A percentile compares a stretch with the other conserved stretches of the same genome.
Conservation (phyloP, 345 rosid genomes). For the Rhodamnia rubescens region DNA sequence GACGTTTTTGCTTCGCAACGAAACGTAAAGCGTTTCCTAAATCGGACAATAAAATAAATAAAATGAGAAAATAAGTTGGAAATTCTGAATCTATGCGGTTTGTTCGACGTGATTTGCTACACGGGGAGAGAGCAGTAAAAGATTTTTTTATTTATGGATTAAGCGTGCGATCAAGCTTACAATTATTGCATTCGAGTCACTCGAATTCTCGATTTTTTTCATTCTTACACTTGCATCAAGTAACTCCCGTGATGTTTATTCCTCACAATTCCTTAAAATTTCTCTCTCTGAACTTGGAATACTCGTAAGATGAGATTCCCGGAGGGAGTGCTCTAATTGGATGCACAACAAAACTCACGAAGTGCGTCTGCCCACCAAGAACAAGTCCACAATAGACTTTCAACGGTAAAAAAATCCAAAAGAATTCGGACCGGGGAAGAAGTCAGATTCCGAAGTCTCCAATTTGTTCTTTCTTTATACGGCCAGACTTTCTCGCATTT, state of each 20-base stretch:
- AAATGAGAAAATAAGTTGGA: not conserved
- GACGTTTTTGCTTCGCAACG: not conserved
- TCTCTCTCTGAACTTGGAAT: not conserved
- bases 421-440: too few relatives aligned
- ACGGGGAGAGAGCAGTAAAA: not conserved
- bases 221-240: not conserved
- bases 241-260: not conserved
- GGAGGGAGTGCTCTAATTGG: not conserved
- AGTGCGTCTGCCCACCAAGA: not conserved
- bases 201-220: not conserved
- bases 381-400: not conserved
- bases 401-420: not conserved
- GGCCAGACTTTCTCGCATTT: too few relatives aligned
- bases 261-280: not conserved
- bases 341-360: not conserved
- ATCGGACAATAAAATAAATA: not conserved
- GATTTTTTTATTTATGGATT: too few relatives aligned
- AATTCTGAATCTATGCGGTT: not conserved
- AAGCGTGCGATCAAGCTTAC: not conserved
- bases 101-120: not conserved
- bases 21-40: not conserved
- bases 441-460: too few relatives aligned
- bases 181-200: not conserved
- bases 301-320: not conserved
- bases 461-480: too few relatives aligned